Evolutionary conservation across 192 early-diverging fungal genomes (phyloP), one percentile per base, ranked within the genome.

Genomic region (Rhizoclosmatium sp.): DNA sequence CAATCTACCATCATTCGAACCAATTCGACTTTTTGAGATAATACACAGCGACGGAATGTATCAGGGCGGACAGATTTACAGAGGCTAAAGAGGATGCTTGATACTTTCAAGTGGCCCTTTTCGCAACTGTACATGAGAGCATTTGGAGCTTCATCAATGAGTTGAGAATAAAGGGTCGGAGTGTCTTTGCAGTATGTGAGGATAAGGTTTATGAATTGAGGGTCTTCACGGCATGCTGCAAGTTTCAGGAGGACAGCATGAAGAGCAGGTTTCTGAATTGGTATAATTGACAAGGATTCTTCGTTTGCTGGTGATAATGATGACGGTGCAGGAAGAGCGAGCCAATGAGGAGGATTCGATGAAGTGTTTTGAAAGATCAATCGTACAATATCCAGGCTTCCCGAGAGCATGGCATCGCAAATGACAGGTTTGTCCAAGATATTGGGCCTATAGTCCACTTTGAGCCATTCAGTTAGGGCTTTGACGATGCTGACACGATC

Each of bases 11-110:
- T 16, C 56, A 75, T 39, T 75, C 45, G 39, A 9, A 75, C 72
- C 14, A 75, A 21, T 21, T 21, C 59, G 5, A 46, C 39, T 62
- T 62, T 41, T 40, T 47, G 5, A 14, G 72, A 75, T 19, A 47
- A 19, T 12, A 75, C 72, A 62, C 72, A 75, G 4, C 59, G 56
- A 7, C 72, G 56, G 44, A 75, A 59, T 23, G 72, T 75, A 42
- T 75, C 72, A 44, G 40, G 39, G 16, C 61, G 19, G 7, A 75
- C 23, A 2, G 39, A 10, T 4, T 41, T 21, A 16, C 59, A 59
- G 21, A 75, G 19, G 14, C 39, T 21, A 21, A 75, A 40, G 12
- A 75, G 40, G 44, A 75, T 42, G 10, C 21, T n/a, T 5, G 72
- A 5, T 41, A 62, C 56, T 4, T 62, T 59, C 19, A 59, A 4